Evolutionary conservation across 2,329 filamentous ascomycete genomes (phyloP).

Genomic region (Cercospora sp.): DNA sequence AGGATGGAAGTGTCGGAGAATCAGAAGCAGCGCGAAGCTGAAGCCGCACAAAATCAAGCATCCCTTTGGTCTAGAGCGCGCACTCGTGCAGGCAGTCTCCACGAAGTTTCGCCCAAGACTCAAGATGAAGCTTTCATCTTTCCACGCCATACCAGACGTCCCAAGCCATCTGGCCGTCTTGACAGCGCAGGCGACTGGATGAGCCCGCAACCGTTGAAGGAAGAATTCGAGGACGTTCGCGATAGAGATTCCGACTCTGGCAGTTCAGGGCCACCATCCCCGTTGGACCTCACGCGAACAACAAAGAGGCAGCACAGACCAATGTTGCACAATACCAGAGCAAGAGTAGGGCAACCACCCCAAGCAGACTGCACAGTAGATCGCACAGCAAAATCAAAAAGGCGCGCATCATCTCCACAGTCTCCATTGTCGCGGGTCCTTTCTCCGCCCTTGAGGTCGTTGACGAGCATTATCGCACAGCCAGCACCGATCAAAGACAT

Average conservation of each 20-base stretch:
- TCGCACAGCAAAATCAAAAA: not conserved
- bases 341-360: not conserved
- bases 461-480: not conserved
- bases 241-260: not conserved
- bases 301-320: not conserved
- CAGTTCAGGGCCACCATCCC: not conserved
- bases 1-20: not conserved
- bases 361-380: not conserved
- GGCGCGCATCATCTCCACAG: not conserved
- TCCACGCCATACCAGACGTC: not conserved
- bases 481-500: not conserved
- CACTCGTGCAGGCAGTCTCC: not conserved
- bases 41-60: not conserved
- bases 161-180: not conserved
- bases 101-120: not conserved
- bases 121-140: conserved; percentile 2
- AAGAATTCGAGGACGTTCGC: not conserved
- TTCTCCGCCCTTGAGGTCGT: not conserved
- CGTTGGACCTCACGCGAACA: not conserved
- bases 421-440: not conserved
- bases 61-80: not conserved
- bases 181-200: not conserved
- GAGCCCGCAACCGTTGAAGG: not conserved
- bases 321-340: not conserved
- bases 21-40: not conserved